Evolutionary conservation across 768 basidiomycete species (phyloP).

Genomic region (Aureoboletus auriporus): DNA sequence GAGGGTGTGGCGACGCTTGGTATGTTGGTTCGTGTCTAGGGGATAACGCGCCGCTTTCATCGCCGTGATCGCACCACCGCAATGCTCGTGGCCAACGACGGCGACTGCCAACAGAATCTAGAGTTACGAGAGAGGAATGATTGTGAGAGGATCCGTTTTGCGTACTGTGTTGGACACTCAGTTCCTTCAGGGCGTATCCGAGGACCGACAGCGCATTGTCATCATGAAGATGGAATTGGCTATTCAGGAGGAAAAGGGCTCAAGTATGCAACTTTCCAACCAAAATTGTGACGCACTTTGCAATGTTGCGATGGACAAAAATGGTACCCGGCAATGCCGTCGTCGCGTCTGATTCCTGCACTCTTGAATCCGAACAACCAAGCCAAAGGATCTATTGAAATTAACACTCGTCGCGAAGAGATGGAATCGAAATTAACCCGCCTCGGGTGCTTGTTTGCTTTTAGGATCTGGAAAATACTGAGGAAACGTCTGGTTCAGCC

Average conservation of each 20-base stretch:
- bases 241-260: constrained; percentile 19
- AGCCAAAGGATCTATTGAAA: constrained; percentile 63
- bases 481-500: constrained; percentile 18
- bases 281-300: constrained; percentile 48
- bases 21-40: neutral
- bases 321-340: constrained; percentile 71
- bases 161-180: constrained; percentile 73
- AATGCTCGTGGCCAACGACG: constrained; percentile 78
- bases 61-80: constrained; percentile 64
- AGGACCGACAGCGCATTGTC: constrained; percentile 67
- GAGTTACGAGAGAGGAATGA: neutral
- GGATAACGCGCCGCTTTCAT: constrained; percentile 5
- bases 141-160: constrained; percentile 20
- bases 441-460: constrained; percentile 18
- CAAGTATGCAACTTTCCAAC: no score
- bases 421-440: neutral
- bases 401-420: neutral
- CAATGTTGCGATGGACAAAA: constrained; percentile 85
- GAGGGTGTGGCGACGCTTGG: constrained; percentile 7
- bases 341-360: constrained; percentile 74
- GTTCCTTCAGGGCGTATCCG: constrained; percentile 61
- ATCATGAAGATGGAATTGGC: constrained; percentile 71
- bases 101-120: constrained; percentile 45
- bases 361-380: constrained; percentile 81
- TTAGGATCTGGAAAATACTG: constrained; percentile 17